phyloP scores from a whole-genome alignment of 164 flowering plant species.

The Umbilicus rupestris region DNA sequence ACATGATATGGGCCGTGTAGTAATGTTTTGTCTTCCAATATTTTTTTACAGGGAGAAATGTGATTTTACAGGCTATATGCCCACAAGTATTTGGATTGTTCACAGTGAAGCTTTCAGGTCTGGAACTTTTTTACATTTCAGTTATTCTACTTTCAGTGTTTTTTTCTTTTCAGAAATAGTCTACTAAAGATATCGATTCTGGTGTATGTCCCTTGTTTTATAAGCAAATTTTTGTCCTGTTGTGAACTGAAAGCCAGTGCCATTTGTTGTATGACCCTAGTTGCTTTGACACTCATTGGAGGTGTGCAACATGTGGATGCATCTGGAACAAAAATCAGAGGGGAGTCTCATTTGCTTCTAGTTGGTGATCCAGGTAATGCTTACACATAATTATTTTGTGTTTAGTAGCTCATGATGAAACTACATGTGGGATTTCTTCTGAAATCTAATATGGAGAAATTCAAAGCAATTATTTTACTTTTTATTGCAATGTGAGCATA shows the following conservation, averaged over 20 bases:
- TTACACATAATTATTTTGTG: background rate
- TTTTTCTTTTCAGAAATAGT: background rate
- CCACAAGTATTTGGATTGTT: constrained; percentile 97
- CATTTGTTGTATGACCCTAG: constrained; percentile 22
- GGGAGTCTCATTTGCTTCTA: constrained; percentile 92
- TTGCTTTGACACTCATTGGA: constrained; percentile 86
- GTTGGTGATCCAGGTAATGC: constrained; percentile 93
- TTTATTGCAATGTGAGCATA: background rate
- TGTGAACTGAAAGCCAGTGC: background rate
- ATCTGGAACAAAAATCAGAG: constrained; percentile 93
- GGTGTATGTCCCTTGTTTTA: background rate
- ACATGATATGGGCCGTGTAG: background rate
- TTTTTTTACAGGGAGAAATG: constrained; percentile 64
- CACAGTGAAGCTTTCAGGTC: constrained; percentile 96
- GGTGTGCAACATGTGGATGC: constrained; percentile 97
- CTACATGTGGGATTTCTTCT: background rate
- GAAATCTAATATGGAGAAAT: background rate
- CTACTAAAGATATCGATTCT: background rate
- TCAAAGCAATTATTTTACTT: background rate
- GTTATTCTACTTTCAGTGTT: background rate
- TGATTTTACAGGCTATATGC: constrained; percentile 76
- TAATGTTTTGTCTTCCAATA: background rate
- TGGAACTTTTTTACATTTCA: background rate
- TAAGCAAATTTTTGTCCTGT: background rate
- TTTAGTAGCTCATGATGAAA: background rate